Evolutionary conservation across 2,329 filamentous ascomycete genomes (phyloP), one percentile per base, ranked within the genome.

Genomic region (Fusarium annulatum): DNA sequence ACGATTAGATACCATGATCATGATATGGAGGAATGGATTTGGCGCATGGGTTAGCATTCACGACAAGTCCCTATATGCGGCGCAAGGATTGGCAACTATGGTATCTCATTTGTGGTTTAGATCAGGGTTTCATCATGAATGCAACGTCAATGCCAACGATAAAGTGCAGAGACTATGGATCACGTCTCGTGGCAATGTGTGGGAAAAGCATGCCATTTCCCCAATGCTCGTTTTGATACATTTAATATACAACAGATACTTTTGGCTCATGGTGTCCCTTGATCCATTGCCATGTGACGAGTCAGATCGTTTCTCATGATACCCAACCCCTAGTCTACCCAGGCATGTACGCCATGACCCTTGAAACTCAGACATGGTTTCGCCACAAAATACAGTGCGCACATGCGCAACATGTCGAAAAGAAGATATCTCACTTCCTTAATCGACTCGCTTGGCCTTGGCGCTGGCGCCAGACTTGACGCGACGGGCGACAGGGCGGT

Each of bases 401-500:
- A 33, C 52, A 19, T 38, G 53, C 42, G 36, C 58, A 43, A 36
- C 33, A 56, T 10, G n/a, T 36, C 18, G n/a, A 63, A 38, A 42
- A 56, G 48, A 67, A 56, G 30, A 41, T 36, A 7, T 34, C n/a
- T n/a, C n/a, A 26, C 48, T 21, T 48, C 49, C 46, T 71, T 82
- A 82, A 67, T 82, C 80, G 51, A 68, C 74, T 65, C 71, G 72
- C 80, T 81, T 82, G 77, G 76, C 79, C 84, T 88, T 88, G 76
- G 82, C 84, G 71, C 83, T 85, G 68, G 86, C 84, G 74, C 87
- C 84, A 75, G 87, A 89, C 89, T 91, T 91, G 82, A 89, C 88
- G 74, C 90, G 88, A 83, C 89, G 89, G 64, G 90, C 93, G 76
- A 93, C 88, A 42, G 96, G 95, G 77, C 94, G 92, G 86, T 96